Conservation (phyloP, 495 filamentous ascomycete genomes). For the Darksidea phi region DNA sequence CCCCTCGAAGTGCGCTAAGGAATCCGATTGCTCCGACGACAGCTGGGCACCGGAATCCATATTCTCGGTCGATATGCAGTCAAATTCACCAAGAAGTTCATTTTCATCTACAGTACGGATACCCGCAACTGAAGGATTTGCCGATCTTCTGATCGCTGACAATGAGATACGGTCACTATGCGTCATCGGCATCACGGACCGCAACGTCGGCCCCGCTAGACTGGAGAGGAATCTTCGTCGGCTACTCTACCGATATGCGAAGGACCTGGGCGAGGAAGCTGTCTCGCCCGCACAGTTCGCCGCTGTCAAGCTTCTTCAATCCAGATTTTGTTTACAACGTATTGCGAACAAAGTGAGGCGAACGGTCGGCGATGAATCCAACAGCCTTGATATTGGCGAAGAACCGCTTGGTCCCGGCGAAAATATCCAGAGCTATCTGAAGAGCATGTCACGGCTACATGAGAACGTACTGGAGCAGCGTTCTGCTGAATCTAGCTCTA, state of each 20-base stretch:
- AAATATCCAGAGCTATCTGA: not conserved
- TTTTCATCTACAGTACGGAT: not conserved
- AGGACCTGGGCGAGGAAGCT: not conserved
- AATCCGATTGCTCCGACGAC: not conserved
- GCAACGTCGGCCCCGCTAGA: not conserved
- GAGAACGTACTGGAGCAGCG: not conserved
- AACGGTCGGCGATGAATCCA: not conserved
- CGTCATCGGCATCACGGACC: not conserved
- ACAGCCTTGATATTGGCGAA: not conserved
- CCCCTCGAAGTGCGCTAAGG: not conserved
- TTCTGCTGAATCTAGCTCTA: not conserved
- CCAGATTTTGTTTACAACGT: not conserved
- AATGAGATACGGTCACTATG: not conserved
- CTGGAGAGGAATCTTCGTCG: not conserved
- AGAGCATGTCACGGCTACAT: not conserved
- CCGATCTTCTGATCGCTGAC: not conserved
- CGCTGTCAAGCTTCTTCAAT: not conserved
- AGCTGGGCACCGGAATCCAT: not conserved
- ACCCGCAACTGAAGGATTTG: not conserved
- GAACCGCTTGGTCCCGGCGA: not conserved
- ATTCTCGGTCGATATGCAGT: not conserved
- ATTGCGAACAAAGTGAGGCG: not conserved
- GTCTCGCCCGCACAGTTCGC: not conserved
- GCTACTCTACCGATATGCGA: not conserved
- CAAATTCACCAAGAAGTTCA: not conserved